Evolutionary conservation across 1,284 basidiomycete species (phyloP).

Genomic region (Ustilago nuda): DNA sequence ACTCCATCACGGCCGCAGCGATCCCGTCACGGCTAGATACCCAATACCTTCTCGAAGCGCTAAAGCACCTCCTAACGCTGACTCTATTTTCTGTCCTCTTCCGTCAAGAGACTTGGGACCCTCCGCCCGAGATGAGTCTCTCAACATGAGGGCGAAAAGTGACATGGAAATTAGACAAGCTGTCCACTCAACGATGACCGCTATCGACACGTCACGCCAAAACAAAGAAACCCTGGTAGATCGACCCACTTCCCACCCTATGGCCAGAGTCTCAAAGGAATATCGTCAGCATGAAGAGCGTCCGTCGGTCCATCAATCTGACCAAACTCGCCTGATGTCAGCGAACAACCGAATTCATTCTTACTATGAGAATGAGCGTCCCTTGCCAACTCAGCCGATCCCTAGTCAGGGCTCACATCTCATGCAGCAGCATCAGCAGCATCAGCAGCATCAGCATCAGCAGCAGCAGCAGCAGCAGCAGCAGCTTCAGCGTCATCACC

Average conservation of each 20-base stretch:
- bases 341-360: background rate
- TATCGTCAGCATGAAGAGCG: background rate
- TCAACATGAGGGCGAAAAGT: background rate
- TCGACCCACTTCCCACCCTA: background rate
- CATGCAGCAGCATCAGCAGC: background rate
- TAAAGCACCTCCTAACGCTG: background rate
- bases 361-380: background rate
- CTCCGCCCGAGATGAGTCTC: background rate
- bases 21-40: background rate
- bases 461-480: too few relatives aligned
- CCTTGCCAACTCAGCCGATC: constrained; percentile 11
- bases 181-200: background rate
- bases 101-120: background rate
- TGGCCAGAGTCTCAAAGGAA: background rate
- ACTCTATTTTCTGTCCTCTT: background rate
- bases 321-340: background rate
- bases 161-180: background rate
- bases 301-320: background rate
- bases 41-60: background rate
- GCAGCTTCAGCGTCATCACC: background rate
- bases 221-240: background rate
- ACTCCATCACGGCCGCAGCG: background rate
- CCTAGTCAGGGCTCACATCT: constrained; percentile 17
- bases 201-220: background rate
- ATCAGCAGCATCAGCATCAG: background rate